Conservation (phyloP, 345 rosid species). For the Eutrema yunnanense region DNA sequence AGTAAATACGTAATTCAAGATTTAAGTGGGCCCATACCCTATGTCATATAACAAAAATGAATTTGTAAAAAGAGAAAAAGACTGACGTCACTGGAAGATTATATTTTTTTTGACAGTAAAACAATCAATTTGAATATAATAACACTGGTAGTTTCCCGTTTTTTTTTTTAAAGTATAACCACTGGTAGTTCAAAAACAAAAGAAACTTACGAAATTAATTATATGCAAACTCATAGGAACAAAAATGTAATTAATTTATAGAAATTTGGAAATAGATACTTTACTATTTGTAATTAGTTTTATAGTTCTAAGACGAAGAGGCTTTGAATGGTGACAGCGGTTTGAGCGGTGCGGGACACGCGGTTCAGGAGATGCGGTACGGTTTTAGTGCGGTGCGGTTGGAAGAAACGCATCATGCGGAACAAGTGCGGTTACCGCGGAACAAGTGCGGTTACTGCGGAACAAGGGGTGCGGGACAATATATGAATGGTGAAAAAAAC, state of each 20-base stretch:
- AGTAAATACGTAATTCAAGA: slow-evolving; percentile 4
- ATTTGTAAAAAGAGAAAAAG: background rate
- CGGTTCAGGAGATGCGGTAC: too few species aligned
- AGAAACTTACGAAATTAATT: background rate
- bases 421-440: too few species aligned
- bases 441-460: too few species aligned
- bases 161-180: too few species aligned
- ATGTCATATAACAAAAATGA: background rate
- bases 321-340: too few species aligned
- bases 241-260: background rate
- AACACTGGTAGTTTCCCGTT: too few species aligned
- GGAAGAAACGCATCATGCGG: too few species aligned
- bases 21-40: background rate
- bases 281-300: background rate
- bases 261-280: background rate
- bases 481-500: too few species aligned
- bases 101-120: background rate
- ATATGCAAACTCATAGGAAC: background rate
- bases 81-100: background rate
- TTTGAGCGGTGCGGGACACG: too few species aligned
- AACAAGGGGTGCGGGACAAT: too few species aligned
- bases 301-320: background rate
- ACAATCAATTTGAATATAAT: too few species aligned
- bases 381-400: too few species aligned
- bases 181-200: background rate